Conservation (phyloP, 805 yeast genomes). For the Candida verbasci region DNA sequence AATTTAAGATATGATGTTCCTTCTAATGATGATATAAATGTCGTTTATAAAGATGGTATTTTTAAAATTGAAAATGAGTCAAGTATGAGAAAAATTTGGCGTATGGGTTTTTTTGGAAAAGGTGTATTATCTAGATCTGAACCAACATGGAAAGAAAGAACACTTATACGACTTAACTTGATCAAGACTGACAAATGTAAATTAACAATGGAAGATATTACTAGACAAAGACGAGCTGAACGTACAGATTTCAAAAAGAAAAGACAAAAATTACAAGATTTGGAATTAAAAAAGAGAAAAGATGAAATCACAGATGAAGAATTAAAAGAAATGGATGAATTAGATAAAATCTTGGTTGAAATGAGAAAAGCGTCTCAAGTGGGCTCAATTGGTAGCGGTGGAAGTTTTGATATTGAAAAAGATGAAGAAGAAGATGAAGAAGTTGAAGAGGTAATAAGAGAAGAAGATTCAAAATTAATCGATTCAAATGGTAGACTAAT, state of each 20-base stretch:
- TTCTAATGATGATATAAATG: constrained; percentile 12
- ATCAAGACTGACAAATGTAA: constrained; percentile 13
- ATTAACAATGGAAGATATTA: constrained; percentile 69
- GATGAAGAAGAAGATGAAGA: constrained; percentile 7
- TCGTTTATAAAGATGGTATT: constrained; percentile 16
- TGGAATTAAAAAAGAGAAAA: constrained; percentile 46
- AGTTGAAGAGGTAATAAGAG: constrained; percentile 10
- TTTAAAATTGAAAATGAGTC: constrained; percentile 40
- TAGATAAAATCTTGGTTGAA: constrained; percentile 14
- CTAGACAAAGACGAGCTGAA: constrained; percentile 65
- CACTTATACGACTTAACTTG: constrained; percentile 49
- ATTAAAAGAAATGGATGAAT: constrained; percentile 12
- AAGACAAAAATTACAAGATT: constrained; percentile 46
- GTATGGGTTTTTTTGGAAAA: constrained; percentile 88
- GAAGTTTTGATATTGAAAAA: constrained; percentile 8
- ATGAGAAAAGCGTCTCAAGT: constrained; percentile 13
- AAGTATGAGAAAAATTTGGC: constrained; percentile 65
- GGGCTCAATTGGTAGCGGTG: too few species aligned
- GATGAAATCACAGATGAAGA: constrained; percentile 23
- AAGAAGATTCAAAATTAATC: constrained; percentile 11
- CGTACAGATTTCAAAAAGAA: constrained; percentile 67
- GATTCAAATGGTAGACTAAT: constrained; percentile 13
- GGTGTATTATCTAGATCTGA: constrained; percentile 87
- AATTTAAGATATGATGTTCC: neutral
- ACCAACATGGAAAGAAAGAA: constrained; percentile 82